A percentile compares a stretch with the other conserved stretches of the same genome.
Evolutionary conservation across 2,329 filamentous ascomycete genomes (phyloP).

Genomic region (Sarocladium brachiariae): DNA sequence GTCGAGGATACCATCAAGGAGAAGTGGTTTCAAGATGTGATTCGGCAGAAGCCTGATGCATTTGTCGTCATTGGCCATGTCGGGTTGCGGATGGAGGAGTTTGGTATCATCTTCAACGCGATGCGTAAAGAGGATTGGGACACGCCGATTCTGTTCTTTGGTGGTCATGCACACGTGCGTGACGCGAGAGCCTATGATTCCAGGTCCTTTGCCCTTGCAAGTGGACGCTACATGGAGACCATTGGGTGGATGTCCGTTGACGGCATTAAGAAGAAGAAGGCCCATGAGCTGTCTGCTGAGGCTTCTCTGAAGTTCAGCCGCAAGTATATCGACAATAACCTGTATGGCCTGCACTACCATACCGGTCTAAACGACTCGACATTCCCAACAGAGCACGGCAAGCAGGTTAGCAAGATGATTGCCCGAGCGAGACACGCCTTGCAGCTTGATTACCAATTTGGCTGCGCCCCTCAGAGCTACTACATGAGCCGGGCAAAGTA

Average conservation of each 20-base stretch:
- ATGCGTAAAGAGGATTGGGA: conserved; percentile 73
- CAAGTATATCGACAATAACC: conserved; percentile 89
- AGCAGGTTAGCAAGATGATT: conserved; percentile 65
- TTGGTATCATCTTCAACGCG: conserved; percentile 66
- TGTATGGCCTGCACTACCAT: conserved; percentile 78
- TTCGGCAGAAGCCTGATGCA: conserved; percentile 77
- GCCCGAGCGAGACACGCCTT: conserved; percentile 61
- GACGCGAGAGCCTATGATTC: conserved; percentile 76
- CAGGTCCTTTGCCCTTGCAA: conserved; percentile 72
- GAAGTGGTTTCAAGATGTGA: conserved; percentile 81
- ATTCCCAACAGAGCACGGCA: conserved; percentile 71
- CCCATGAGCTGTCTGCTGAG: conserved; percentile 22
- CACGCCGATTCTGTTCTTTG: conserved; percentile 85
- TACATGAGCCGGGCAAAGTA: conserved; percentile 80
- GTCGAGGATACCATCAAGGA: conserved; percentile 77
- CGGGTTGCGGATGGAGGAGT: conserved; percentile 73
- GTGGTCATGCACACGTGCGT: conserved; percentile 82
- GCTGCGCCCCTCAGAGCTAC: conserved; percentile 74
- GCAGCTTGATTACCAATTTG: conserved; percentile 64
- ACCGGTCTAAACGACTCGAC: conserved; percentile 62
- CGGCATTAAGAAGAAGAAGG: conserved; percentile 39
- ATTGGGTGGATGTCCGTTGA: conserved; percentile 88
- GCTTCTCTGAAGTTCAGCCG: conserved; percentile 57
- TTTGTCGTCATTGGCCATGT: conserved; percentile 86
- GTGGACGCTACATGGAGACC: conserved; percentile 90